A percentile compares a stretch with the other conserved stretches of the same genome.
These are phyloP conservation scores for Clavispora phyllophila DNA, from an alignment of 805 yeast species.

Conservation along the genomic window DNA sequence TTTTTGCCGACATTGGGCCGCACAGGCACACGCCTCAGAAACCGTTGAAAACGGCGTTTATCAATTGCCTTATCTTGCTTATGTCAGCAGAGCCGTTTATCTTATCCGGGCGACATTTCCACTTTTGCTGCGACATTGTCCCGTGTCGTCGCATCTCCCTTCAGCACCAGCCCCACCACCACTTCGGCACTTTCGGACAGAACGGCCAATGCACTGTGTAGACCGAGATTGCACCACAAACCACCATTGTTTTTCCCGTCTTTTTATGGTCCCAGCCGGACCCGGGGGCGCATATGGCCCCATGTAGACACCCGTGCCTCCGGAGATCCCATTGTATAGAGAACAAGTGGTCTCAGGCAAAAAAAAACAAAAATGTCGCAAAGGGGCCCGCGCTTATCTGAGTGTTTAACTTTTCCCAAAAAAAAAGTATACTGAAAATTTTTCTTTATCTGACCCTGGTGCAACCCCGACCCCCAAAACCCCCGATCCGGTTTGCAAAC, in stretches of 20 bases:
- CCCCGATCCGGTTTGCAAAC: not conserved
- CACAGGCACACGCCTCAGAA: too few species aligned
- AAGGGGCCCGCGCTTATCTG: constrained; percentile 7
- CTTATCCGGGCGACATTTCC: constrained; percentile 4
- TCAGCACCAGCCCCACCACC: too few species aligned
- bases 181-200: too few species aligned
- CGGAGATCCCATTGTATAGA: not conserved
- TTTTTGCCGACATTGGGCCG: too few species aligned
- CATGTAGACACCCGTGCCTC: not conserved
- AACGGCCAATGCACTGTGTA: too few species aligned
- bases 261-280: not conserved
- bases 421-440: constrained; percentile 6
- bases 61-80: constrained; percentile 11
- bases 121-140: not conserved
- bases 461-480: not conserved
- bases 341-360: not conserved
- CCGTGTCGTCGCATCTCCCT: too few species aligned
- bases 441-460: constrained; percentile 5
- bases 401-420: constrained; percentile 3
- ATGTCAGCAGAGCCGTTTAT: constrained; percentile 5
- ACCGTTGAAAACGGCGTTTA: constrained; percentile 1
- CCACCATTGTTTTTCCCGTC: not conserved
- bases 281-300: not conserved
- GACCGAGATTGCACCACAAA: not conserved
- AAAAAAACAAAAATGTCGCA: constrained; percentile 2